A percentile compares a stretch with the other conserved stretches of the same genome.
phyloP scores from a whole-genome alignment of 305 asterid genomes.

The Fraxinus dipetala region DNA sequence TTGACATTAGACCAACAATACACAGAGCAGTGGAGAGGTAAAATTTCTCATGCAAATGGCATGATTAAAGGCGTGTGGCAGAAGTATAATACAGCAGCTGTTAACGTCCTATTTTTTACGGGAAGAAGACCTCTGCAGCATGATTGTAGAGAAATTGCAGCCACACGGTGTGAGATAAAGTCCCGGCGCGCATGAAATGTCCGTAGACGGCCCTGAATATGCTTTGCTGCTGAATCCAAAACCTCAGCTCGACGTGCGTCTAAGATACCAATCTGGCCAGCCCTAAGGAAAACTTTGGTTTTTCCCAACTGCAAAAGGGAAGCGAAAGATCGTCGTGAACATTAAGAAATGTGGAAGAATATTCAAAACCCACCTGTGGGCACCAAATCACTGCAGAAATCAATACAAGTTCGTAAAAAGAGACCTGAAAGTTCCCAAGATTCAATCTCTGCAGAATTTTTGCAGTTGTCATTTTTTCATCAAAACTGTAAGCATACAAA shows the following conservation, averaged over 20 bases:
- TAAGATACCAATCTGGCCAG: constrained; percentile 90
- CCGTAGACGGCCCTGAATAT: constrained; percentile 70
- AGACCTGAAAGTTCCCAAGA: constrained; percentile 92
- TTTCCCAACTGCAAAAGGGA: constrained; percentile 71
- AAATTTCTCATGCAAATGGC: background rate
- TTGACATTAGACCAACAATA: background rate
- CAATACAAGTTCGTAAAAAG: constrained; percentile 26
- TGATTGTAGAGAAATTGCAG: constrained; percentile 78
- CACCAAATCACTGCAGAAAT: background rate
- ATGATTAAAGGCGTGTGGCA: constrained; percentile 7
- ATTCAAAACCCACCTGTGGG: constrained; percentile 11
- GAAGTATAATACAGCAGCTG: background rate
- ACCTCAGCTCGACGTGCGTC: constrained; percentile 90
- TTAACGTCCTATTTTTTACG: constrained; percentile 10
- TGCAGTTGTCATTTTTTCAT: constrained; percentile 79
- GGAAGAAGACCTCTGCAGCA: constrained; percentile 75
- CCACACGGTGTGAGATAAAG: constrained; percentile 49
- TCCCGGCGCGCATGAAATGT: constrained; percentile 65
- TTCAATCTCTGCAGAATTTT: constrained; percentile 76
- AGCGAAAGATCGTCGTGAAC: constrained; percentile 8
- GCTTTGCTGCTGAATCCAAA: constrained; percentile 79
- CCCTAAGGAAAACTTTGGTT: constrained; percentile 91
- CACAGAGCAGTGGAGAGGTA: background rate
- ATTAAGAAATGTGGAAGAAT: constrained; percentile 20
- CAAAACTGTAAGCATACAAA: constrained; percentile 58